Evolutionary conservation across 1,284 basidiomycete genomes (phyloP), one percentile per base, ranked within the genome.

Genomic region (Ganoderma resinaceum): DNA sequence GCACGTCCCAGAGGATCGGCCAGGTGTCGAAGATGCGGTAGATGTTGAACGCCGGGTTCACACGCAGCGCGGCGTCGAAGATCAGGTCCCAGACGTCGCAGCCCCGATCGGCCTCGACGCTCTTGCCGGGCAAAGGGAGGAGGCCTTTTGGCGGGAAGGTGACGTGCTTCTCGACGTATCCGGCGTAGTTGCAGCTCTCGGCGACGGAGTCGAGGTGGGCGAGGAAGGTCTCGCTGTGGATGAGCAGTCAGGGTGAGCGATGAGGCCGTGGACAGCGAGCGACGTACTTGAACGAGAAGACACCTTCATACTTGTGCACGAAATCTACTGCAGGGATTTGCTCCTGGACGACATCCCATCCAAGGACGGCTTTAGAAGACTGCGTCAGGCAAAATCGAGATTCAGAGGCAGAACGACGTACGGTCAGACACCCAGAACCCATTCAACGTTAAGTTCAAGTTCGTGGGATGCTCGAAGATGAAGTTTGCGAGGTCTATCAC

Each of bases 31-130:
- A 91, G 63, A 93, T 89, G 40, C 89, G 84, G 76, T 94, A 94
- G 9, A 92, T 84, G 75, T 95, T 85, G 80, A 94, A 94, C 2
- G 90, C 92, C 0, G 91, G 92, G 76, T 94, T 93, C 70, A 91
- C 79, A 2, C 78, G 68, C 29, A 92, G 72, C 0, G 91, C 88
- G 0, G 85, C 88, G 20, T 87, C 76, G 74, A 90, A 88, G 60
- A 92, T 89, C 49, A 82, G 78, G 53, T 86, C 83, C 89, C 90
- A 92, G 2, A 93, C 74, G 74, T 92, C 89, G 73, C 93, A 94
- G 4, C 84, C 87, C 38, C 73, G 77, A 59, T 84, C 82, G 1
- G 74, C 77, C 20, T 81, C 78, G 0, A 79, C 80, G 0, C 85
- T 85, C 35, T 78, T 82, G 3, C 88, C 87, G 1, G 89, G 88